phyloP scores from a whole-genome alignment of 768 basidiomycete species.

The Mycena belliarum region DNA sequence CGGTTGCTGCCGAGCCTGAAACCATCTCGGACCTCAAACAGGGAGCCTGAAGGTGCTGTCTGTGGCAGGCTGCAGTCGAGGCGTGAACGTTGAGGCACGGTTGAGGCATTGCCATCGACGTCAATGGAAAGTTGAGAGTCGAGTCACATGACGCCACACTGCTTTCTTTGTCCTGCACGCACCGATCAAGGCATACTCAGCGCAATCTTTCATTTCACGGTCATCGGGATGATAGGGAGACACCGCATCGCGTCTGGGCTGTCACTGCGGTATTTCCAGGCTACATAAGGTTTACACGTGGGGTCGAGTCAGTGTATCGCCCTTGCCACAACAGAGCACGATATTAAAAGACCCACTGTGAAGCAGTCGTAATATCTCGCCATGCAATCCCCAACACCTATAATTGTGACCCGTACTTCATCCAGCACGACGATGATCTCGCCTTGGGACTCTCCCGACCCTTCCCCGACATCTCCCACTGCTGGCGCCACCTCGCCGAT shows the following conservation, averaged over 20 bases:
- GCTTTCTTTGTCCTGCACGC: too few species aligned
- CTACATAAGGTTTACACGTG: conserved; percentile 18
- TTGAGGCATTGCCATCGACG: too few species aligned
- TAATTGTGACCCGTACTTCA: conserved; percentile 22
- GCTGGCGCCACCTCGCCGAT: conserved; percentile 35
- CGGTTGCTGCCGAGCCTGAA: background rate
- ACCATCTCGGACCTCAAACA: too few species aligned
- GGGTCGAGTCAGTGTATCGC: conserved; percentile 12
- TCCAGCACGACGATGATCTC: conserved; percentile 23
- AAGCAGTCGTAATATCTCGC: background rate
- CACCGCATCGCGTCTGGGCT: background rate
- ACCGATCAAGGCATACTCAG: too few species aligned
- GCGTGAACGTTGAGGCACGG: background rate
- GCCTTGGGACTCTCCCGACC: conserved; percentile 20
- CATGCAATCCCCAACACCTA: conserved; percentile 15
- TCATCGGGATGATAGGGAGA: conserved; percentile 1
- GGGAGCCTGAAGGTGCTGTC: too few species aligned
- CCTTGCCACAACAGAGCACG: conserved; percentile 10
- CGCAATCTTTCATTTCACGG: conserved; percentile 2
- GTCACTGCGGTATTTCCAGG: conserved; percentile 1
- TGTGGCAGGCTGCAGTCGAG: background rate
- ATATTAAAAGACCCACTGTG: conserved; percentile 15
- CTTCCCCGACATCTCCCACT: conserved; percentile 24
- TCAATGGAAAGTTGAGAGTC: too few species aligned
- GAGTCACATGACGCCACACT: too few species aligned